These are phyloP conservation scores for Setomelanomma holmii DNA, from an alignment of 2,329 filamentous ascomycete genomes.

Conservation along the genomic window DNA sequence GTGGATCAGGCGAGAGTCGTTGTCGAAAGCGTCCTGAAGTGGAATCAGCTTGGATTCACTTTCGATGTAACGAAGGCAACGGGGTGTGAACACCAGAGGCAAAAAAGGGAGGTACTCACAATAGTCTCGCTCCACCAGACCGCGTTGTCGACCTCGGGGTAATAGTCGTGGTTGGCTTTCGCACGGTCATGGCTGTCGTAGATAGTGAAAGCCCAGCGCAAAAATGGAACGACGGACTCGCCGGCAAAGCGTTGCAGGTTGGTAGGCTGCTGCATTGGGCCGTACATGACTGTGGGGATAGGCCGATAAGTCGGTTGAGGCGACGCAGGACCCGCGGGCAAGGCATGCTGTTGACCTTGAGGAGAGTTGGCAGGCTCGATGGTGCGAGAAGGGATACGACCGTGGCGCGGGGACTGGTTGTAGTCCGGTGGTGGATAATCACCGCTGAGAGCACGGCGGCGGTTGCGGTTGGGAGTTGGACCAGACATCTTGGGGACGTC, in stretches of 20 bases:
- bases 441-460: not conserved
- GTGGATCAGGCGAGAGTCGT: slow-evolving; percentile 4
- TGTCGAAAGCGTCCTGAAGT: slow-evolving; percentile 8
- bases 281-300: slow-evolving; percentile 2
- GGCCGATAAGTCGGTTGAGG: not conserved
- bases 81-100: too few species aligned
- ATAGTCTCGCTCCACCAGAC: slow-evolving; percentile 3
- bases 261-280: not conserved
- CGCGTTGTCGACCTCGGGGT: slow-evolving; percentile 6
- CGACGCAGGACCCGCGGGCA: not conserved
- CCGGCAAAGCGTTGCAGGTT: slow-evolving; percentile 7
- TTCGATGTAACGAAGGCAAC: too few species aligned
- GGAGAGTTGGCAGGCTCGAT: not conserved
- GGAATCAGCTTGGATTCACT: not conserved
- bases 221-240: not conserved
- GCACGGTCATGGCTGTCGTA: not conserved
- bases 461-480: not conserved
- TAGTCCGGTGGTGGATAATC: not conserved
- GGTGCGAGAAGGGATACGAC: not conserved
- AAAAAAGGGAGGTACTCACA: not conserved
- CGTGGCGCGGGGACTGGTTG: not conserved
- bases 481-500: not conserved
- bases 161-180: slow-evolving; percentile 1
- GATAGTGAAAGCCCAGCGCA: slow-evolving; percentile 7
- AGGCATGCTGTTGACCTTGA: not conserved